Conservation (phyloP, 192 early-diverging fungal genomes). For the Umbelopsis isabellina region DNA sequence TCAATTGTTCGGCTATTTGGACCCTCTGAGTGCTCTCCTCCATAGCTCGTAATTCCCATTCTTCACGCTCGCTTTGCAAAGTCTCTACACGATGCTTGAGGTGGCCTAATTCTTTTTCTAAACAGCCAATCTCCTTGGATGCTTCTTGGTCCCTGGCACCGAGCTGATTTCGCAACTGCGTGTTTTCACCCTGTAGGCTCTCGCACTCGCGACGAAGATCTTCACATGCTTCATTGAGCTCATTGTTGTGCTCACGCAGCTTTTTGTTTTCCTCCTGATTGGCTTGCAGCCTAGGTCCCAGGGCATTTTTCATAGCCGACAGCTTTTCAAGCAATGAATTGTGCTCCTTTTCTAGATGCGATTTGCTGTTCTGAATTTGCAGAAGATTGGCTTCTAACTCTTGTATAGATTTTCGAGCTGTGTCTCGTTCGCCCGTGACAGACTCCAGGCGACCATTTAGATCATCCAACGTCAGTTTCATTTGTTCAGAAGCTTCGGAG, state of each 20-base stretch:
- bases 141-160: slow-evolving; percentile 63
- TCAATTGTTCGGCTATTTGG: slow-evolving; percentile 50
- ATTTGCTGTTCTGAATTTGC: slow-evolving; percentile 33
- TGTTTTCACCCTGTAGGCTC: slow-evolving; percentile 45
- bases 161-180: background rate
- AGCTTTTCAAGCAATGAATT: slow-evolving; percentile 76
- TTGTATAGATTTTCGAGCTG: slow-evolving; percentile 27
- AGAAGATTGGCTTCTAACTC: slow-evolving; percentile 31
- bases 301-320: slow-evolving; percentile 76
- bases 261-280: slow-evolving; percentile 73
- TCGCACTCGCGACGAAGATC: slow-evolving; percentile 63
- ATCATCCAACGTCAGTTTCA: slow-evolving; percentile 8
- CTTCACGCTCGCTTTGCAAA: slow-evolving; percentile 64
- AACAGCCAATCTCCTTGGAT: slow-evolving; percentile 58
- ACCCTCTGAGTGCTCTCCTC: slow-evolving; percentile 60
- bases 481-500: background rate
- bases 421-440: slow-evolving; percentile 27
- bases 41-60: slow-evolving; percentile 60
- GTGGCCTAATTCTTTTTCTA: slow-evolving; percentile 56
- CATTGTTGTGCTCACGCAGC: slow-evolving; percentile 55
- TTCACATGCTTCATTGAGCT: slow-evolving; percentile 59
- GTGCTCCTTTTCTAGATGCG: slow-evolving; percentile 59
- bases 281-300: slow-evolving; percentile 81
- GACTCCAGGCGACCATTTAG: slow-evolving; percentile 19
- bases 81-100: slow-evolving; percentile 58